Evolutionary conservation across 2,329 filamentous ascomycete species (phyloP), one percentile per base, ranked within the genome.

Genomic region (Verticillium klebahnii): DNA sequence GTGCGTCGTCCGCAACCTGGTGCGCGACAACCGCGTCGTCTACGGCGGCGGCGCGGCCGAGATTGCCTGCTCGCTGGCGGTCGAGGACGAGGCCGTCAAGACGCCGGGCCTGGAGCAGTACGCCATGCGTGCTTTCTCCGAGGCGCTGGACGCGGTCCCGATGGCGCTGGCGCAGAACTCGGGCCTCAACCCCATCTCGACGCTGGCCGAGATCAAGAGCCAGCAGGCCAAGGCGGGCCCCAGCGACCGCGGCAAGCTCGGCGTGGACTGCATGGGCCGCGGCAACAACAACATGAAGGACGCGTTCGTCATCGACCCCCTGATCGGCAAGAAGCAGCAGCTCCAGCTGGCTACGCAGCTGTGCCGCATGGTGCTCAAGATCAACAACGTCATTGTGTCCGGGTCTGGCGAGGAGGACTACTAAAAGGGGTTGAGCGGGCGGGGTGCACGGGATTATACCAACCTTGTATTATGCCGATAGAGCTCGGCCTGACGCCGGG

Each of bases 121-220:
- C 77, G 93, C 94, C 67, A 99, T 99, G 94, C 91, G 95, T 65
- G 95, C 95, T 29, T 99, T 99, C 74, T 87, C 95, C 64, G 94
- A 98, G 77, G 96, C 95, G 5, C 86, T 99, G 39, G 95, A 99
- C 76, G 85, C 91, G 1, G 85, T 99, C 1, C 95, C 95, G 37
- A 95, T 99, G 92, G 92, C 95, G 2, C 84, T 99, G 64, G 93
- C 95, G 11, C 94, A 99, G 84, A 99, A 99, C 84, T 96, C 92
- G 68, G 95, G 95, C 65, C 82, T 98, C 65, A 96, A 92, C 78
- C 92, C 95, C 17, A 99, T 99, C 70, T 93, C 97, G 71, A 97
- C 94, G 8, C 85, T 99, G 61, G 94, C 95, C 39, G 89, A 91
- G 73, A 88, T 99, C 80, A 99, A 99, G 86, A 96, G 92, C 70